Evolutionary conservation across 257 asterid species (phyloP).

Genomic region (Avicennia marina): DNA sequence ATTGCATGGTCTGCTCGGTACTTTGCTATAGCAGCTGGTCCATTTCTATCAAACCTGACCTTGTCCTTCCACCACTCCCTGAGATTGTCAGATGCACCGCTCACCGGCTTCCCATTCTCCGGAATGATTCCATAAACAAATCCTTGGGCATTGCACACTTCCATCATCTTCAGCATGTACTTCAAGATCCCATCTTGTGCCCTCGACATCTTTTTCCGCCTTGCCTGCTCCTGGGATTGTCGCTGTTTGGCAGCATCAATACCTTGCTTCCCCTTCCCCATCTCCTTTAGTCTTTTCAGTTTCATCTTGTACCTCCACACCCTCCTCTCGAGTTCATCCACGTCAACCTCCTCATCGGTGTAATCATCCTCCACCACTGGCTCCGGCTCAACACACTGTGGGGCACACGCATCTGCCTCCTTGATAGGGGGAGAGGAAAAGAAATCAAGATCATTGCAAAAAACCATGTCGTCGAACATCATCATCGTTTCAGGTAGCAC

Average conservation of each 20-base stretch:
- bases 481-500: conserved; percentile 39
- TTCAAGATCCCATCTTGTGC: conserved; percentile 94
- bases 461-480: conserved; percentile 78
- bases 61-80: conserved; percentile 97
- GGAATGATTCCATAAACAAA: conserved; percentile 90
- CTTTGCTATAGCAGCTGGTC: conserved; percentile 74
- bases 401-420: conserved; percentile 31
- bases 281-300: conserved; percentile 62
- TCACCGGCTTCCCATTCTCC: conserved; percentile 87
- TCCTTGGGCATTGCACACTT: conserved; percentile 90
- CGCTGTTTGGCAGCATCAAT: conserved; percentile 53
- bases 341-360: conserved; percentile 75
- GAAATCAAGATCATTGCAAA: conserved; percentile 70
- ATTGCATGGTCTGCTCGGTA: conserved; percentile 48
- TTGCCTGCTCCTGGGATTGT: conserved; percentile 86
- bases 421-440: conserved; percentile 50
- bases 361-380: conserved; percentile 59
- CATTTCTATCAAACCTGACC: conserved; percentile 78
- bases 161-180: conserved; percentile 94
- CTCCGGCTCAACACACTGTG: conserved; percentile 40
- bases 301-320: conserved; percentile 85
- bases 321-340: conserved; percentile 80
- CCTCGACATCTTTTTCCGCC: conserved; percentile 93
- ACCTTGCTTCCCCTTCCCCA: conserved; percentile 50
- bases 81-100: conserved; percentile 86